Evolutionary conservation across 1,284 basidiomycete species (phyloP), one percentile per base, ranked within the genome.

Genomic region (Ustilago esculenta): DNA sequence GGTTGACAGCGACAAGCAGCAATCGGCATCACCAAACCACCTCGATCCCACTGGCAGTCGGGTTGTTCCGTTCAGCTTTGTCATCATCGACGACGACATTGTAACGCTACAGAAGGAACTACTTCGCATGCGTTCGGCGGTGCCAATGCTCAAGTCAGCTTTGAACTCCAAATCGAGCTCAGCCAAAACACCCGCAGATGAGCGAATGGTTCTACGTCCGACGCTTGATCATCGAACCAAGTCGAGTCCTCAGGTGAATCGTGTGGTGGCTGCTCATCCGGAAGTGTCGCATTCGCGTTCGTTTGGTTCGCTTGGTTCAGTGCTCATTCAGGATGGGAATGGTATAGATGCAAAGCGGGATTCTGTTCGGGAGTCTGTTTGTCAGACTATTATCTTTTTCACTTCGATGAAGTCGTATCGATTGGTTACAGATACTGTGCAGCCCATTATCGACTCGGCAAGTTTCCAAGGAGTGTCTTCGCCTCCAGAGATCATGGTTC

Each of bases 51-150:
- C n/a, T 7, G 42, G 45, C 11, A 27, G 39, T 35, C 50, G 49
- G 15, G 63, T 73, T 2, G 61, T 60, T 12, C 70, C 75, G 1
- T 75, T 75, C 63, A 71, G 51, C 53, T 76, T 70, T 34, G 63
- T 76, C 32, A 63, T 76, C 27, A 75, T 76, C 44, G 75, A 76
- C 33, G 75, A 76, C 47, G 75, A 76, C 51, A 61, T 75, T 25
- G 72, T 64, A 7, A 70, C 63, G 3, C 37, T 76, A 34, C 75
- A 76, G 36, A 58, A 64, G 30, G 72, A 76, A 51, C 52, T 76
- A 10, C 42, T 76, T 8, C 66, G 70, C 21, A 59, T 76, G 12
- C 72, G 65, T 12, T 76, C 75, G 4, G 75, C 72, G 4, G 57
- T 75, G 10, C 64, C 75, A 1, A 18, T 75, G 20, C 57, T 76